Percentiles rank a stretch among this genome's conserved stretches.
These are phyloP conservation scores for Fonsecaea erecta DNA, from an alignment of 2,329 filamentous ascomycete genomes.

Conservation along the genomic window DNA sequence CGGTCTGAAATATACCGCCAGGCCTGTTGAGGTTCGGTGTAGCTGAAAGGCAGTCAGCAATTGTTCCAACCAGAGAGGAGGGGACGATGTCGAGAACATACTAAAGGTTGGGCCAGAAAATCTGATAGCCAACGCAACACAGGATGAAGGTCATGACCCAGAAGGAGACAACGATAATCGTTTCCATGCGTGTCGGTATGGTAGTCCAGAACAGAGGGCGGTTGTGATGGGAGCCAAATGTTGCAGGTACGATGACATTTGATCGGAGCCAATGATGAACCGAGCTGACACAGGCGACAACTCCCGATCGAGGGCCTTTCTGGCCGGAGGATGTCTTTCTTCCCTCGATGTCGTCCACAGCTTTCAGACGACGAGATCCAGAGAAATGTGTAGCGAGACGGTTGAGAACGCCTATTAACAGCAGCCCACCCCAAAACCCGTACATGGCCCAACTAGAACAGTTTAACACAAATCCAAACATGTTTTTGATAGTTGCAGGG, in stretches of 20 bases:
- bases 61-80: background rate
- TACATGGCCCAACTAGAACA: constrained; percentile 42
- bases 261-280: constrained; percentile 44
- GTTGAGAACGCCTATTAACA: constrained; percentile 44
- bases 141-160: constrained; percentile 52
- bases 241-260: constrained; percentile 51
- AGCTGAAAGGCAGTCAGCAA: background rate
- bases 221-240: constrained; percentile 50
- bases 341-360: constrained; percentile 29
- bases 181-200: constrained; percentile 55
- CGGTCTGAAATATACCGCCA: constrained; percentile 66
- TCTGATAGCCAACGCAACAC: constrained; percentile 51
- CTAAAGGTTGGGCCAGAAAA: constrained; percentile 56
- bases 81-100: constrained; percentile 37
- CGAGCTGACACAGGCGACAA: constrained; percentile 1
- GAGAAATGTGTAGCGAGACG: constrained; percentile 40
- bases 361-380: constrained; percentile 14
- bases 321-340: background rate
- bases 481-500: background rate
- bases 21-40: constrained; percentile 44
- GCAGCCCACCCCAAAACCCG: constrained; percentile 48
- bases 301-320: constrained; percentile 6
- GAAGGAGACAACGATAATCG: constrained; percentile 44
- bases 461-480: background rate
- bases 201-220: constrained; percentile 51